phyloP scores from a whole-genome alignment of 345 rosid genomes.

The Litchi chinensis region DNA sequence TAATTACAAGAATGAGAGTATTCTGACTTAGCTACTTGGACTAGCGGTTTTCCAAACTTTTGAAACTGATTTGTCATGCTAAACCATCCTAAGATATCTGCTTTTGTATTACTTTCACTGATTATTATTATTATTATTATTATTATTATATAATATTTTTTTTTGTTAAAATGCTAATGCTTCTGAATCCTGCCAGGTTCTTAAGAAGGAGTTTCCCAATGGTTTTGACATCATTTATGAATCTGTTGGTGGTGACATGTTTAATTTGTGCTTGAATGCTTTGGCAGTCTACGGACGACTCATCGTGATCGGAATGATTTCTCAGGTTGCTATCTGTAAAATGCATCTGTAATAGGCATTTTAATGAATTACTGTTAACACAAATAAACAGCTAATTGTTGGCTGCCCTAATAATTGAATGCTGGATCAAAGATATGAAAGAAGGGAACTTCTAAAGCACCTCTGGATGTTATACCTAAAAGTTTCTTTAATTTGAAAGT shows the following conservation, averaged over 20 bases:
- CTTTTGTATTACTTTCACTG: not conserved
- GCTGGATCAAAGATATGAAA: not conserved
- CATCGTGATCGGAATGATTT: slow-evolving; percentile 95
- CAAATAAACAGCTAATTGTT: not conserved
- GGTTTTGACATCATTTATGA: slow-evolving; percentile 88
- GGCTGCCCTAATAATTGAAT: not conserved
- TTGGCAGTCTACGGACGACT: slow-evolving; percentile 81
- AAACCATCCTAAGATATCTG: not conserved
- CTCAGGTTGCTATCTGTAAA: slow-evolving; percentile 60
- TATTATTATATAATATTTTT: too few species aligned
- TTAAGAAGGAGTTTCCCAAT: slow-evolving; percentile 77
- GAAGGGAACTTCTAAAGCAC: not conserved
- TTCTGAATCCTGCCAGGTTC: slow-evolving; percentile 51
- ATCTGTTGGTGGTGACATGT: slow-evolving; percentile 96
- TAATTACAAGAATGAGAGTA: not conserved
- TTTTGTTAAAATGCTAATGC: not conserved
- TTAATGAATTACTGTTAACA: not conserved
- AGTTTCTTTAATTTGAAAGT: not conserved
- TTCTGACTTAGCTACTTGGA: slow-evolving; percentile 1
- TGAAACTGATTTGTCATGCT: not conserved
- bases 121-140: too few species aligned
- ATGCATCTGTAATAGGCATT: not conserved
- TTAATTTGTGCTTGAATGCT: slow-evolving; percentile 82
- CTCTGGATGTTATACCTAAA: too few species aligned
- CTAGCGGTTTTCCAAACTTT: not conserved